phyloP scores from a whole-genome alignment of 345 rosid genomes.

The Nasturtium officinale region DNA sequence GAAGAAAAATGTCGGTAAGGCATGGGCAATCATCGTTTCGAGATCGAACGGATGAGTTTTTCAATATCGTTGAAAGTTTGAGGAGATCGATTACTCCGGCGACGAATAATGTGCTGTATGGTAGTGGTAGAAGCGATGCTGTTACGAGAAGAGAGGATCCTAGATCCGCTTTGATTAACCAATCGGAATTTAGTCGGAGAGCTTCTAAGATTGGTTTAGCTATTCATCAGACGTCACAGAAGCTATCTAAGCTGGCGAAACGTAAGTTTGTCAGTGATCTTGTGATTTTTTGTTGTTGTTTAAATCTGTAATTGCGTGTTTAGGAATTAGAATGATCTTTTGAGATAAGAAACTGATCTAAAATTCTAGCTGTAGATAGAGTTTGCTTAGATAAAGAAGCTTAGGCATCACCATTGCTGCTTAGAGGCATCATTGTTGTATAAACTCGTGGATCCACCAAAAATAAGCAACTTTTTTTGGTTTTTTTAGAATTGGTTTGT shows the following conservation, averaged over 20 bases:
- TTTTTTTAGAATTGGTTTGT: not conserved
- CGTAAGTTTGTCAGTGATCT: conserved; percentile 49
- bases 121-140: conserved; percentile 26
- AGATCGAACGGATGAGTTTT: conserved; percentile 75
- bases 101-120: conserved; percentile 43
- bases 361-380: conserved; percentile 2
- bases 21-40: conserved; percentile 62
- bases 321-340: conserved; percentile 12
- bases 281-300: conserved; percentile 4
- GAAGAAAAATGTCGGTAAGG: conserved; percentile 44
- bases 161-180: conserved; percentile 55
- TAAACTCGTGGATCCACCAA: not conserved
- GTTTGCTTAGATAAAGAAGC: conserved; percentile 10
- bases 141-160: conserved; percentile 46
- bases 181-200: conserved; percentile 67
- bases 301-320: conserved; percentile 6
- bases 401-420: conserved; percentile 5
- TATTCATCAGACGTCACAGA: conserved; percentile 81
- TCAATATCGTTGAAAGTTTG: conserved; percentile 54
- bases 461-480: not conserved
- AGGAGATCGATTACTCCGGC: conserved; percentile 52
- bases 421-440: not conserved
- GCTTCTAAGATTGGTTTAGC: conserved; percentile 65
- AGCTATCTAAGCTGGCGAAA: conserved; percentile 76
- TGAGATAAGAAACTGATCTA: conserved; percentile 3